phyloP scores from a whole-genome alignment of 345 rosid species.

The Streptanthus diversifolius region DNA sequence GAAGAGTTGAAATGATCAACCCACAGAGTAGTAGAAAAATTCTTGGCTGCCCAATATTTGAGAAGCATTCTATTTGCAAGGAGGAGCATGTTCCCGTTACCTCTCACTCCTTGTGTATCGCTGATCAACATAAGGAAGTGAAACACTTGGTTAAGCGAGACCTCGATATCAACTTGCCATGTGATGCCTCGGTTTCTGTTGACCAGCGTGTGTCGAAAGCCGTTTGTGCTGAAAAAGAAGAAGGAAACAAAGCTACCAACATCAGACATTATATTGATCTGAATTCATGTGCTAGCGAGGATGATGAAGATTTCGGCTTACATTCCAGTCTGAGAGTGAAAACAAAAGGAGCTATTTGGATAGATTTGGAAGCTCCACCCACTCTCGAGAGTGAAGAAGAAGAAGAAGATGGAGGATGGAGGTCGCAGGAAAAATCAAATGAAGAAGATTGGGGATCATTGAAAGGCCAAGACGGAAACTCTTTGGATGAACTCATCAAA shows the following conservation, averaged over 20 bases:
- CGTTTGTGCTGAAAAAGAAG: not conserved
- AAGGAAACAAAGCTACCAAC: slow-evolving; percentile 22
- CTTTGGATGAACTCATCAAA: slow-evolving; percentile 24
- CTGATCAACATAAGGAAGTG: slow-evolving; percentile 23
- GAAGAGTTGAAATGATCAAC: slow-evolving; percentile 38
- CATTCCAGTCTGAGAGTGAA: slow-evolving; percentile 33
- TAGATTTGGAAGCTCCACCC: slow-evolving; percentile 66
- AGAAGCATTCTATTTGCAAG: slow-evolving; percentile 34
- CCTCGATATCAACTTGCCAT: slow-evolving; percentile 85
- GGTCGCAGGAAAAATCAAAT: slow-evolving; percentile 24
- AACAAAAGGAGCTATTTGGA: slow-evolving; percentile 33
- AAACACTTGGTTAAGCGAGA: slow-evolving; percentile 22
- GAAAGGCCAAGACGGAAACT: slow-evolving; percentile 10
- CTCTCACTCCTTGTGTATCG: slow-evolving; percentile 4
- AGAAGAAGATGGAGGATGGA: slow-evolving; percentile 41
- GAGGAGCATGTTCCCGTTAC: slow-evolving; percentile 28
- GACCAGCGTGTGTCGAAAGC: slow-evolving; percentile 24
- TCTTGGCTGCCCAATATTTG: slow-evolving; percentile 43
- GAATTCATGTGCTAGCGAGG: slow-evolving; percentile 49
- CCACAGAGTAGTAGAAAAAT: slow-evolving; percentile 34
- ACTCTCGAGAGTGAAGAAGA: slow-evolving; percentile 42
- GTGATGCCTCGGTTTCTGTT: slow-evolving; percentile 52
- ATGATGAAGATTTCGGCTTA: slow-evolving; percentile 36
- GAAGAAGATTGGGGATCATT: slow-evolving; percentile 7
- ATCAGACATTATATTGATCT: slow-evolving; percentile 50